Evolutionary conservation across 305 asterid species (phyloP).

Genomic region (Fraxinus paxiana): DNA sequence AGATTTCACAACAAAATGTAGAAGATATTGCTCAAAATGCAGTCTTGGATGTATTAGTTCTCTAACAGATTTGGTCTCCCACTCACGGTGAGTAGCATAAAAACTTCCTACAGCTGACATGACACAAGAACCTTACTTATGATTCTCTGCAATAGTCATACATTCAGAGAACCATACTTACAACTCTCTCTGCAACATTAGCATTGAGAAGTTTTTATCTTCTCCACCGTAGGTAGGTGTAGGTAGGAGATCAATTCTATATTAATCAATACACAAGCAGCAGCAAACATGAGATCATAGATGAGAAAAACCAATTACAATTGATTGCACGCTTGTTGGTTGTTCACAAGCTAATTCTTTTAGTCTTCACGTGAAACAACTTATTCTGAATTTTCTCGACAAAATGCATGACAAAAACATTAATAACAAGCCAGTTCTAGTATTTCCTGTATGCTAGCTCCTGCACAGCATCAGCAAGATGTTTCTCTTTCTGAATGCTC

Average conservation of each 20-base stretch:
- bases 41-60: not conserved
- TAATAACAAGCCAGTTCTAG: slow-evolving; percentile 22
- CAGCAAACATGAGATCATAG: not conserved
- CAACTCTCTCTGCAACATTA: too few relatives aligned
- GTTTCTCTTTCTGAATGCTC: slow-evolving; percentile 67
- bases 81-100: too few relatives aligned
- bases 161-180: too few relatives aligned
- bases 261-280: not conserved
- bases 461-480: slow-evolving; percentile 50
- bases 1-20: not conserved
- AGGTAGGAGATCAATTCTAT: too few relatives aligned
- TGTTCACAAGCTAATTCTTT: not conserved
- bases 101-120: too few relatives aligned
- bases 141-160: too few relatives aligned
- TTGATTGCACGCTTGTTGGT: not conserved
- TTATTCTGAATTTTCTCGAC: not conserved
- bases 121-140: too few relatives aligned
- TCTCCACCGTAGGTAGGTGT: too few relatives aligned
- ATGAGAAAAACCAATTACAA: not conserved
- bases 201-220: too few relatives aligned
- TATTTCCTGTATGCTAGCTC: slow-evolving; percentile 63
- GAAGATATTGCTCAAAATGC: not conserved
- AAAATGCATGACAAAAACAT: not conserved
- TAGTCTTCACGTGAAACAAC: not conserved
- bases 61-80: not conserved